Evolutionary conservation across 2,329 filamentous ascomycete genomes (phyloP).

Genomic region (Fragosphaeria purpurea): DNA sequence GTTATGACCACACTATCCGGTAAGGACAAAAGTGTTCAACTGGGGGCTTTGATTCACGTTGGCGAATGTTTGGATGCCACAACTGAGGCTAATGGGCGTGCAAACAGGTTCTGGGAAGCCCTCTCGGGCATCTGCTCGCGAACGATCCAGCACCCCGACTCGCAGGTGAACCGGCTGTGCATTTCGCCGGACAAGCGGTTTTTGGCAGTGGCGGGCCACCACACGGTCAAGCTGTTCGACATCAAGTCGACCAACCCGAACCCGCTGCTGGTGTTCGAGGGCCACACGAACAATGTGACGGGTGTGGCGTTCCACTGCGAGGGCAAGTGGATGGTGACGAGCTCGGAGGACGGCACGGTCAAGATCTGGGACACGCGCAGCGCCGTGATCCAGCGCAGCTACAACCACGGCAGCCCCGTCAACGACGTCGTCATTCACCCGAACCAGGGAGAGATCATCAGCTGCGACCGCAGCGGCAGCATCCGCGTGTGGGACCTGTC

Average conservation of each 20-base stretch:
- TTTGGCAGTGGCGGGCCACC: constrained; percentile 68
- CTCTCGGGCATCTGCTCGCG: constrained; percentile 95
- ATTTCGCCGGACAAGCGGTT: constrained; percentile 98
- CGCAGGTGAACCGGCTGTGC: constrained; percentile 94
- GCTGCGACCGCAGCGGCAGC: constrained; percentile 85
- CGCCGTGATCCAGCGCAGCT: constrained; percentile 82
- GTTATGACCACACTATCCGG: constrained; percentile 55
- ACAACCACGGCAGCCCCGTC: constrained; percentile 77
- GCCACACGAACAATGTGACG: constrained; percentile 91
- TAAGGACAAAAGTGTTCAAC: constrained; percentile 18
- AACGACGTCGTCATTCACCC: constrained; percentile 99
- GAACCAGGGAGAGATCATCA: constrained; percentile 96
- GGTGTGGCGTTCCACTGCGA: constrained; percentile 97
- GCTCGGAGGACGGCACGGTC: constrained; percentile 89
- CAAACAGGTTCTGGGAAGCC: constrained; percentile 85
- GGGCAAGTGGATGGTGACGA: constrained; percentile 99
- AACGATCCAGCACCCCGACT: constrained; percentile 96
- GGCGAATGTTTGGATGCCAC: too few species aligned
- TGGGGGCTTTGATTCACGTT: too few species aligned
- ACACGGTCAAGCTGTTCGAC: constrained; percentile 94
- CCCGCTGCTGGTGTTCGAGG: constrained; percentile 85
- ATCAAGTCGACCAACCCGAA: constrained; percentile 98
- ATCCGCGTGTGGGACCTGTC: constrained; percentile 94
- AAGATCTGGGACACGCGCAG: constrained; percentile 94
- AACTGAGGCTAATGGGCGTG: neutral